Evolutionary conservation across 1,284 basidiomycete genomes (phyloP).

Genomic region (Apiotrichum montevideense): DNA sequence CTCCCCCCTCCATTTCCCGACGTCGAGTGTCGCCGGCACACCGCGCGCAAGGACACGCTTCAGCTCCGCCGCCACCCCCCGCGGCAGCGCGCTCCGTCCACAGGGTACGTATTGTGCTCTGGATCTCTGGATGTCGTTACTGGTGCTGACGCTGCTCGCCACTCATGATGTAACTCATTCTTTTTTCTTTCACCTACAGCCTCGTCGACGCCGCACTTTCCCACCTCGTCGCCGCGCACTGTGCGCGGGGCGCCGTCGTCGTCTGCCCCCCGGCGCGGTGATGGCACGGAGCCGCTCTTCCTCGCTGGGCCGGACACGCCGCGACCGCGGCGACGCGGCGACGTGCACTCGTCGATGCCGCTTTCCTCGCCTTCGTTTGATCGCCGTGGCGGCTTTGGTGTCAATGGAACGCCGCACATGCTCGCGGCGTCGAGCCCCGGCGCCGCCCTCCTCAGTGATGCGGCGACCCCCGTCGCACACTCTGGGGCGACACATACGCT

Average conservation of each 20-base stretch:
- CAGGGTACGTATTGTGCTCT: conserved; percentile 1
- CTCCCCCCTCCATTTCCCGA: conserved; percentile 39
- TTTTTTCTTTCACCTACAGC: neutral
- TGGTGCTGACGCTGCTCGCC: too few species aligned
- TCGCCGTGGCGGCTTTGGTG: too few species aligned
- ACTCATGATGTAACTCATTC: too few species aligned
- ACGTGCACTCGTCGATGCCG: conserved; percentile 64
- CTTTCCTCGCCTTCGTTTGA: too few species aligned
- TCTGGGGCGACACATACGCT: conserved; percentile 10
- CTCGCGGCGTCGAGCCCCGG: neutral
- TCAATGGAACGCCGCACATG: too few species aligned
- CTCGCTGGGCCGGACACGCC: conserved; percentile 52
- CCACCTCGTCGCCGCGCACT: conserved; percentile 55
- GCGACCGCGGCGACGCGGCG: conserved; percentile 65
- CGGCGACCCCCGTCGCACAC: neutral
- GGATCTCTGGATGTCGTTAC: too few species aligned
- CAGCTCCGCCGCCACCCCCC: too few species aligned
- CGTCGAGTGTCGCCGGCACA: conserved; percentile 20
- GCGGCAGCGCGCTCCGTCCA: neutral
- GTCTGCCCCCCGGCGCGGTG: neutral
- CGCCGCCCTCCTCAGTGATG: neutral
- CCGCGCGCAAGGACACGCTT: conserved; percentile 15
- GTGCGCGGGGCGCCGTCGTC: conserved; percentile 11
- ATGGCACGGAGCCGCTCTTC: conserved; percentile 43
- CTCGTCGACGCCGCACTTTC: too few species aligned